phyloP scores from a whole-genome alignment of 2,329 filamentous ascomycete species.

The Colletotrichum eremochloae region DNA sequence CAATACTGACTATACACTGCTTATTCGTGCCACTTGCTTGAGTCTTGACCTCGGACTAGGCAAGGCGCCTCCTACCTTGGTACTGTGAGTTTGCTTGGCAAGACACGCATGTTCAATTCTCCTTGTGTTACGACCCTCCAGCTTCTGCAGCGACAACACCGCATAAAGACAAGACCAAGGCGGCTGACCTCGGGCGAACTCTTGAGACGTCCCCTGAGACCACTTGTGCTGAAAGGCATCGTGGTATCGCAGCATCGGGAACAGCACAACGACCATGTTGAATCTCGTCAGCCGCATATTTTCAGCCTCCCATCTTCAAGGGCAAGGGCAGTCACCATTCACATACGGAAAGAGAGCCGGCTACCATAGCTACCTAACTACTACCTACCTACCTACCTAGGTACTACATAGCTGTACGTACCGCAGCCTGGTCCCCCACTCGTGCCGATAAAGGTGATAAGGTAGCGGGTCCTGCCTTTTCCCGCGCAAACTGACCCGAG shows the following conservation, averaged over 20 bases:
- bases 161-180: background rate
- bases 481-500: background rate
- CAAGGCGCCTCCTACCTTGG: too few relatives aligned
- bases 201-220: background rate
- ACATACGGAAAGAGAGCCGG: background rate
- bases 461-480: slow-evolving; percentile 12
- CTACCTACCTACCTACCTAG: too few relatives aligned
- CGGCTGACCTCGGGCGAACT: background rate
- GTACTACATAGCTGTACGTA: background rate
- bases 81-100: background rate
- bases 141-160: background rate
- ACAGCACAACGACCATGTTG: background rate
- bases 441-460: slow-evolving; percentile 26
- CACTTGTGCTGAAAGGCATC: too few relatives aligned
- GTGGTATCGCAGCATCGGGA: background rate
- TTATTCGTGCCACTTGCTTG: background rate
- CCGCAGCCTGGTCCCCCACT: background rate
- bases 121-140: background rate
- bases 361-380: too few relatives aligned
- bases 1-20: too few relatives aligned
- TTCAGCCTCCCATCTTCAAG: background rate
- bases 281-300: background rate
- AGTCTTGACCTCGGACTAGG: background rate
- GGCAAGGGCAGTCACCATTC: too few relatives aligned
- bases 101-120: slow-evolving; percentile 13